A percentile compares a stretch with the other conserved stretches of the same genome.
Evolutionary conservation across 75 land plant species (phyloP).

Genomic region (Picea sitchensis): DNA sequence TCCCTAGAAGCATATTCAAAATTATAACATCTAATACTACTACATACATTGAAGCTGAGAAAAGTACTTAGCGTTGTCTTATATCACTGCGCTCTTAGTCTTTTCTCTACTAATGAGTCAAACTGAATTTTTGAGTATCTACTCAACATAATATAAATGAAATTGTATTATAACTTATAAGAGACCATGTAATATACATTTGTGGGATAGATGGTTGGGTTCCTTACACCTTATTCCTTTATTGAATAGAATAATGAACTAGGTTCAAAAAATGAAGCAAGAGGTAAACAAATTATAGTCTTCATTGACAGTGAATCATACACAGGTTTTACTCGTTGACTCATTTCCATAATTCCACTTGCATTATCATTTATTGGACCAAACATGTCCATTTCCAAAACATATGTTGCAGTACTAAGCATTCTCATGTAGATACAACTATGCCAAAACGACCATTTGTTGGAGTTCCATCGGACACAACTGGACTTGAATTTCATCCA

Average conservation of each 20-base stretch:
- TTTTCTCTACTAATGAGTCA: not conserved
- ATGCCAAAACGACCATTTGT: slow-evolving; percentile 96
- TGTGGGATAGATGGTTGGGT: not conserved
- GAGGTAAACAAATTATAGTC: not conserved
- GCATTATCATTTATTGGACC: slow-evolving; percentile 99
- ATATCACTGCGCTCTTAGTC: too few species aligned
- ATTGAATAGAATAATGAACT: not conserved
- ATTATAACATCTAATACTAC: too few species aligned
- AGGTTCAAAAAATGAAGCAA: not conserved
- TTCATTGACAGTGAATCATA: not conserved
- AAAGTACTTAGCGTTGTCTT: too few species aligned
- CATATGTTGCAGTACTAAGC: slow-evolving; percentile 96
- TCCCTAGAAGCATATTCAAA: too few species aligned
- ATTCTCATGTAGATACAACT: slow-evolving; percentile 99
- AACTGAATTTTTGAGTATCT: not conserved
- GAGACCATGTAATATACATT: not conserved
- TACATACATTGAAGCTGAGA: too few species aligned
- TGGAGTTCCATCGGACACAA: slow-evolving; percentile 71
- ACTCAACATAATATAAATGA: not conserved
- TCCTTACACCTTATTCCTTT: not conserved
- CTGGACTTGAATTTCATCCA: slow-evolving; percentile 89
- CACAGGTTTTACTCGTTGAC: slow-evolving; percentile 72
- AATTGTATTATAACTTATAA: not conserved
- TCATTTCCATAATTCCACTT: slow-evolving; percentile 99
- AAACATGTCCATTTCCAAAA: slow-evolving; percentile 99